Percentiles rank a stretch among this genome's conserved stretches.
Conservation (phyloP, 1,284 basidiomycete species). For the Melampsora americana region DNA sequence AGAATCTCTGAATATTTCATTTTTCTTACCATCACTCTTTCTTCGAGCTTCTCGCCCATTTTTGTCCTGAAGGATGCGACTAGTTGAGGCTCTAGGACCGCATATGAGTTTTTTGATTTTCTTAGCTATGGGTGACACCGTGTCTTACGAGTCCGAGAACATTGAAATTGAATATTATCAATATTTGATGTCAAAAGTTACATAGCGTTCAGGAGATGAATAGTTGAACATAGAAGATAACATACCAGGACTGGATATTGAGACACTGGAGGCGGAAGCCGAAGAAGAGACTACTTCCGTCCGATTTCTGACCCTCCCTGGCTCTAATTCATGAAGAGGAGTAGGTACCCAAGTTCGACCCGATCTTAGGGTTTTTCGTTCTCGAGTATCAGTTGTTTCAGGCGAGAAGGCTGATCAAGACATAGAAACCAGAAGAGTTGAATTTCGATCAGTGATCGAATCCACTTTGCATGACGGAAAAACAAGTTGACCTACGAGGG, state of each 20-base stretch:
- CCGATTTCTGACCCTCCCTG: not conserved
- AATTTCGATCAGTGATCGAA: not conserved
- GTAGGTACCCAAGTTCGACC: conserved; percentile 2
- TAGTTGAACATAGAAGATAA: not conserved
- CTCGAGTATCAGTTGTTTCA: too few species aligned
- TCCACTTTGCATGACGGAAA: too few species aligned
- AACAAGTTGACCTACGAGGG: not conserved
- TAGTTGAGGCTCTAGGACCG: not conserved
- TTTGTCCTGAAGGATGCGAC: not conserved
- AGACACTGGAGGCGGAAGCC: not conserved
- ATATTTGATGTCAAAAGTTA: not conserved
- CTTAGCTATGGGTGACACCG: not conserved
- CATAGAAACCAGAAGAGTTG: not conserved
- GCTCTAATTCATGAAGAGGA: not conserved
- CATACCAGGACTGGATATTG: not conserved
- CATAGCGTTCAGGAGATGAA: not conserved
- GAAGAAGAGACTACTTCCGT: not conserved
- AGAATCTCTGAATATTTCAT: too few species aligned
- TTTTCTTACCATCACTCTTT: too few species aligned
- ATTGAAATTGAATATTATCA: not conserved
- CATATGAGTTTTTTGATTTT: not conserved
- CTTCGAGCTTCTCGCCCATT: too few species aligned
- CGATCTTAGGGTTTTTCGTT: not conserved
- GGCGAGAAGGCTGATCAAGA: not conserved
- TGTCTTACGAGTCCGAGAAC: not conserved